phyloP scores from a whole-genome alignment of 148 eudicot genomes.

The Vaccinium darrowii region DNA sequence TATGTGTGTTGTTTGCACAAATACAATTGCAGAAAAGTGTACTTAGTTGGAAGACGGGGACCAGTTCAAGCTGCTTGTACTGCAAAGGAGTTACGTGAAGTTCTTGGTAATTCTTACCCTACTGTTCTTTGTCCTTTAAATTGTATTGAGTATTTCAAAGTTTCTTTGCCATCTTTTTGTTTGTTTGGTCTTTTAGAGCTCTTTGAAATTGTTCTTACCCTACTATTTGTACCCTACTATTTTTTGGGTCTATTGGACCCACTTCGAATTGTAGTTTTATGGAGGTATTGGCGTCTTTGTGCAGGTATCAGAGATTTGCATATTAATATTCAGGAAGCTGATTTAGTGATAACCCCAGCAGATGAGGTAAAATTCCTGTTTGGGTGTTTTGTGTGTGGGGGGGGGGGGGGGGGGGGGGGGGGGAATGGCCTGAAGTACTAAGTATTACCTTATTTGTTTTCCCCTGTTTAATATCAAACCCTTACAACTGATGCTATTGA shows the following conservation, averaged over 20 bases:
- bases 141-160: background rate
- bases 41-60: constrained; percentile 97
- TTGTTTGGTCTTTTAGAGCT: background rate
- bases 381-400: too few relatives aligned
- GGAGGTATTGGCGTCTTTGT: constrained; percentile 10
- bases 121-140: background rate
- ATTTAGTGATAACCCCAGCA: constrained; percentile 60
- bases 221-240: background rate
- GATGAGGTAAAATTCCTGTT: constrained; percentile 66
- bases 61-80: constrained; percentile 99
- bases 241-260: background rate
- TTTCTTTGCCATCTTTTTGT: background rate
- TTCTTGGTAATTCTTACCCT: constrained; percentile 55
- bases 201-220: background rate
- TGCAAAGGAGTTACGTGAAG: constrained; percentile 93
- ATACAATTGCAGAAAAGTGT: constrained; percentile 64
- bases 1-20: constrained; percentile 10
- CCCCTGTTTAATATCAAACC: background rate
- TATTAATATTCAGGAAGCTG: constrained; percentile 62
- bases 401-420: too few relatives aligned
- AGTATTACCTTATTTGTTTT: background rate
- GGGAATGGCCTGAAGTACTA: background rate
- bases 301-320: constrained; percentile 67
- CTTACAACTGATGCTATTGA: constrained; percentile 16
- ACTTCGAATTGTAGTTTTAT: background rate